Evolutionary conservation across 1,139 yeast species (phyloP).

Genomic region (Debaryomyces sp.): DNA sequence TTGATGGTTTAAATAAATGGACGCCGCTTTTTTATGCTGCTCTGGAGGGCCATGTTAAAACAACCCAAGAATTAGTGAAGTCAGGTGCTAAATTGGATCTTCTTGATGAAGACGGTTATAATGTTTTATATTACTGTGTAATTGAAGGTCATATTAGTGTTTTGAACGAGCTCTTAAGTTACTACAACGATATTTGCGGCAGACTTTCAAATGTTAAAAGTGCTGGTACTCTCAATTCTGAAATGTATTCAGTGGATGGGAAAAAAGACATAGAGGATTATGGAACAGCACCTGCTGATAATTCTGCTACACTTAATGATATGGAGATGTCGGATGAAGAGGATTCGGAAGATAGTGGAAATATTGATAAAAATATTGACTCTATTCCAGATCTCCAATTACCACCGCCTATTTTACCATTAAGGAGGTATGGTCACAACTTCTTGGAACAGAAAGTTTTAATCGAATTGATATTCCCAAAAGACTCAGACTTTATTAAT

Average conservation of each 20-base stretch:
- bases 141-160: constrained; percentile 91
- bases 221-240: background rate
- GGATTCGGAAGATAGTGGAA: constrained; percentile 45
- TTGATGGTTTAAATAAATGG: constrained; percentile 90
- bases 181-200: constrained; percentile 26
- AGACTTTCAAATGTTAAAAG: background rate
- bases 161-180: constrained; percentile 60
- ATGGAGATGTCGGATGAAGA: constrained; percentile 39
- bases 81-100: constrained; percentile 73
- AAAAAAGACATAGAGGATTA: constrained; percentile 1
- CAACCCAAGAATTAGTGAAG: constrained; percentile 70
- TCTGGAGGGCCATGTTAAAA: constrained; percentile 74
- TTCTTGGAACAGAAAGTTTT: constrained; percentile 87
- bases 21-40: constrained; percentile 92
- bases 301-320: constrained; percentile 7
- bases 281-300: background rate
- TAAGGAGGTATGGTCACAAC: constrained; percentile 93
- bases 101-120: constrained; percentile 81
- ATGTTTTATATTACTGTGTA: constrained; percentile 86
- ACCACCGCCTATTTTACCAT: constrained; percentile 95
- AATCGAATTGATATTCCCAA: constrained; percentile 71
- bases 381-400: constrained; percentile 86
- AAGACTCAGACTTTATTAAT: constrained; percentile 54
- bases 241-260: background rate
- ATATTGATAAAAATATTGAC: constrained; percentile 46